Base-by-base conservation (phyloP, 495 filamentous ascomycete species). In the Trichoderma gamsii region DNA sequence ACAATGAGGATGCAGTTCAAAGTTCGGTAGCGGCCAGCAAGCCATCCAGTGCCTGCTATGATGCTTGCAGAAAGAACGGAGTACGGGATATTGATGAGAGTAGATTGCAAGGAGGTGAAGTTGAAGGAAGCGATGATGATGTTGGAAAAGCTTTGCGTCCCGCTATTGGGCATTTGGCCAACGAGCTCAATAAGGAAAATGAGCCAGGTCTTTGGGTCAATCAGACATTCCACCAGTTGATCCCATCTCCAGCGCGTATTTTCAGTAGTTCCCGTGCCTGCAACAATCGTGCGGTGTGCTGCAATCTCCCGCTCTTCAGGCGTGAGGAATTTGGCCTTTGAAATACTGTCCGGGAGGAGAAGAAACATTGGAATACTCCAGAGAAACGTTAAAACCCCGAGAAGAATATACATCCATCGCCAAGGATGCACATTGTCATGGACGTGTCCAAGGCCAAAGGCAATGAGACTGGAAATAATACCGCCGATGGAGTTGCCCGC, bases 401-500 rank as follows among this genome's bases (percentile, higher is more conserved):
- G 71, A 32, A 79, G 70, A 41, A 77, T 76, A 63, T 77, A 79
- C 71, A 80, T 74, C 75, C 73, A 78, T n/a, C 73, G 71, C 76
- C 76, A 78, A 12, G 72, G 73, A n/a, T 67, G 67, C 38, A 75
- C 52, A 25, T 51, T 66, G 16, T 74, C 67, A 49, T 67, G 63
- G 65, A 82, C 71, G 67, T 82, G 80, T 5, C 82, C 77, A 8
- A 84, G 71, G 3, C 75, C 81, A 64, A 79, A 83, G 21, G 81
- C 83, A 35, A 84, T 72, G 7, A 83, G 76, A 0, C 78, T 76
- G 9, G 80, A 76, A 2, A 79, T 52, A 63, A 83, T 79, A 6
- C 75, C 75, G 18, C 73, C 75, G 11, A 74, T 73, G 1, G 74
- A 73, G 25, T 79, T 79, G 18, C 76, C 76, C 16, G 80, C 75